Conservation (phyloP, 345 rosid genomes). For the rapeseed (Brassica napus) region DNA sequence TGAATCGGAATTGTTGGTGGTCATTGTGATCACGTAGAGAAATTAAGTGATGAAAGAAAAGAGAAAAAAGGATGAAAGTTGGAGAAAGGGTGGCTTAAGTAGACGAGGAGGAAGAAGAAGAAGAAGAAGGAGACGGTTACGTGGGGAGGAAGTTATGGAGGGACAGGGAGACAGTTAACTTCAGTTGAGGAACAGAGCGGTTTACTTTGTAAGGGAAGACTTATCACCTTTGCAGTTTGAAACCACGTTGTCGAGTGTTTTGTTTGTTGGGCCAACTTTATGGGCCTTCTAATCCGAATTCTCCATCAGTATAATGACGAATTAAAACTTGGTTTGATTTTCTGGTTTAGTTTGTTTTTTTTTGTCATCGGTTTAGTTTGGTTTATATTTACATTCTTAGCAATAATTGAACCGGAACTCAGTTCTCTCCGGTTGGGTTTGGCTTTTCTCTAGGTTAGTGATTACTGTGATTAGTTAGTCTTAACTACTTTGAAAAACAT, state of each 20-base stretch:
- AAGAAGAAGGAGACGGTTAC: slow-evolving; percentile 32
- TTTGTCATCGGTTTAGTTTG: no score
- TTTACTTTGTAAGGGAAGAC: slow-evolving; percentile 9
- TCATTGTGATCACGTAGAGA: not conserved
- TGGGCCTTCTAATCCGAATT: slow-evolving; percentile 26
- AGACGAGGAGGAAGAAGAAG: slow-evolving; percentile 27
- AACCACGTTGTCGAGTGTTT: not conserved
- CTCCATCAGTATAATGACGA: no score
- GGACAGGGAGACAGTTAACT: slow-evolving; percentile 37
- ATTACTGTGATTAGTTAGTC: no score
- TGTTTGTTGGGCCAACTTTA: not conserved
- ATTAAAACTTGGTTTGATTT: not conserved
- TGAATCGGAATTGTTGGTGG: slow-evolving; percentile 36
- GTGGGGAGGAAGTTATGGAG: slow-evolving; percentile 33
- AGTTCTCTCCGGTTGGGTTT: not conserved
- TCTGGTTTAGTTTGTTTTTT: not conserved
- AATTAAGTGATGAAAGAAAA: not conserved
- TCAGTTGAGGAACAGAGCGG: slow-evolving; percentile 40
- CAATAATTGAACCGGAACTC: not conserved
- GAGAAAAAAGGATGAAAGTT: slow-evolving; percentile 12
- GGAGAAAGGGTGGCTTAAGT: slow-evolving; percentile 37
- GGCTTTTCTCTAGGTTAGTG: not conserved
- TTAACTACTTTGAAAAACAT: not conserved
- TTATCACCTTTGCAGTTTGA: slow-evolving; percentile 6
- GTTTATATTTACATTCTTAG: not conserved